Evolutionary conservation across 2,329 filamentous ascomycete species (phyloP), one percentile per base, ranked within the genome.

Genomic region (Paradendryphiella salina): DNA sequence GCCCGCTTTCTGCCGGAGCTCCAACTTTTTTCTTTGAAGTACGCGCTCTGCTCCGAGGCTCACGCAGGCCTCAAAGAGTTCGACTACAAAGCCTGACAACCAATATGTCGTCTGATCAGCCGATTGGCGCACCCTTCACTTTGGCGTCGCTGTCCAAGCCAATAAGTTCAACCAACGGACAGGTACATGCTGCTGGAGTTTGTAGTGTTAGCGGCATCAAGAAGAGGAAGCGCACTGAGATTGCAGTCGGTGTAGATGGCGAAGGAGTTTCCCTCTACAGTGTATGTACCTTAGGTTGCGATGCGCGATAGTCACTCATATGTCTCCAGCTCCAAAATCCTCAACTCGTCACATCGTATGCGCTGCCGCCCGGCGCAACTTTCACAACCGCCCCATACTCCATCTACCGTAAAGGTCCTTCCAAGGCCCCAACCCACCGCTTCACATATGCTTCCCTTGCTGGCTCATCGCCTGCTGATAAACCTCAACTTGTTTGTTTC

Each of bases 211-310:
- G 75, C 50, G 78, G 79, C 44, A 76, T 79, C 34, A 82, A 78
- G 70, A 85, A 83, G 72, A 79, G 82, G 66, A 85, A 85, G 73
- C 76, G 84, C 66, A 80, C 83, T 61, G 84, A 86, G 64, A 75
- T 86, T 43, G 82, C 77, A 26, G 78, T 83, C 15, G 82, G 77
- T 1, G 74, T 85, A 11, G 82, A 86, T 65, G 82, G 83, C 32
- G 82, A 86, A 65, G 80, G 80, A 23, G 73, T 86, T 41, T 84
- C 81, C 56, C 79, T 86, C 29, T 85, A 85, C 72, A 83, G 84
- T 71, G 83, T 85, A 75, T 32, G 68, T 47, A 14, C 35, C n/a
- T 36, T 32, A 6, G 8, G 11, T 17, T 23, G 21, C 21, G 8
- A 15, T 39, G 70, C 6, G 13, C 14, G 11, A 18, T 20, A 15